Conservation (phyloP, 2,329 filamentous ascomycete species). For the Calonectria pseudoreteaudii region DNA sequence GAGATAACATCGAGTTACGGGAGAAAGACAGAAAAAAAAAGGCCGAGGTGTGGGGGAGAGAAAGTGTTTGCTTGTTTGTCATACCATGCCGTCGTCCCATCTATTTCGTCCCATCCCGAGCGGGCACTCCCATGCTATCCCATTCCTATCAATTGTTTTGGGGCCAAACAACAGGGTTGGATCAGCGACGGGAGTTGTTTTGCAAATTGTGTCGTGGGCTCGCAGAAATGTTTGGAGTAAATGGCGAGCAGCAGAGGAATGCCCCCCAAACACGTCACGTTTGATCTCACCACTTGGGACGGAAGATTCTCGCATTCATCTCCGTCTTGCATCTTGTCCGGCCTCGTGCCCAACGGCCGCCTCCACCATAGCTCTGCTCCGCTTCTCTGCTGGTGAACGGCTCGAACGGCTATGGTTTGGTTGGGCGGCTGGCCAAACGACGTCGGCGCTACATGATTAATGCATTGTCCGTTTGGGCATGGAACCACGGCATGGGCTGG, state of each 20-base stretch:
- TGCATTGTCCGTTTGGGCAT: constrained; percentile 8
- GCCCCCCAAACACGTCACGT: constrained; percentile 3
- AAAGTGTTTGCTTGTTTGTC: constrained; percentile 6
- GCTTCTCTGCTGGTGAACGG: neutral
- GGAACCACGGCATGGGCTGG: constrained; percentile 1
- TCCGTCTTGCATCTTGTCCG: neutral
- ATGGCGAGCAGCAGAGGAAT: neutral
- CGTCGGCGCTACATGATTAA: constrained; percentile 18
- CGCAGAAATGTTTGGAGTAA: constrained; percentile 12
- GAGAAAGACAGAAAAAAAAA: neutral
- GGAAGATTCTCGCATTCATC: neutral
- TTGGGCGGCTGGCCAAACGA: constrained; percentile 23
- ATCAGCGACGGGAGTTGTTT: constrained; percentile 12
- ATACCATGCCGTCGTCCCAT: neutral
- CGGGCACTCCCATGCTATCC: neutral
- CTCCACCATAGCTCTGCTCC: neutral
- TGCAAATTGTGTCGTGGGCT: constrained; percentile 2
- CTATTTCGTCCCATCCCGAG: neutral
- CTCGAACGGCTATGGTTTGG: neutral
- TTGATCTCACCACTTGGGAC: neutral
- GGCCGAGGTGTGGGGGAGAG: constrained; percentile 5
- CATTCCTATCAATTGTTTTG: constrained; percentile 10
- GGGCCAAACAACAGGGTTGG: neutral
- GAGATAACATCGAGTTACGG: neutral
- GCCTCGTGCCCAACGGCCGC: constrained; percentile 5